Evolutionary conservation across 495 filamentous ascomycete genomes (phyloP).

Genomic region (Neurospora sp.): DNA sequence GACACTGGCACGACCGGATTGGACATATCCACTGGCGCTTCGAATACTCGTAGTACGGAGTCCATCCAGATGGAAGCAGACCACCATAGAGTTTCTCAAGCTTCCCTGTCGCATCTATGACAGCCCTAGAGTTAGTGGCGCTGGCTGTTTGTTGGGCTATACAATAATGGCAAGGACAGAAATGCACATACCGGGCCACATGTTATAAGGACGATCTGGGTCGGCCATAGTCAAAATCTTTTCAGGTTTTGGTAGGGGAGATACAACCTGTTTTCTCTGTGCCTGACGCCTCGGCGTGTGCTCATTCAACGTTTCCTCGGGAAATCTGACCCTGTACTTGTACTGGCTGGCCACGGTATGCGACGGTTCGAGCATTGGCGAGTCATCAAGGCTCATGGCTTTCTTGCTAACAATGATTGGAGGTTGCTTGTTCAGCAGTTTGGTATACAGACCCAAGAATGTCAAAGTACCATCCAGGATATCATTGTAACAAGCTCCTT

Average conservation of each 20-base stretch:
- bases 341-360: not conserved
- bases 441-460: constrained; percentile 8
- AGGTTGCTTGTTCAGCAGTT: constrained; percentile 1
- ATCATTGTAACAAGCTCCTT: constrained; percentile 10
- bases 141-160: not conserved
- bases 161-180: not conserved
- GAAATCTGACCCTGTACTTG: not conserved
- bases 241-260: not conserved
- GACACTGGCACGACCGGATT: not conserved
- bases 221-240: constrained; percentile 8
- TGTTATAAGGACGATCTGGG: constrained; percentile 17
- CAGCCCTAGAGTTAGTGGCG: not conserved
- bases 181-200: constrained; percentile 17
- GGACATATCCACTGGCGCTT: not conserved
- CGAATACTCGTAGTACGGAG: not conserved
- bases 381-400: constrained; percentile 3
- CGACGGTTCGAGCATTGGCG: constrained; percentile 5
- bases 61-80: constrained; percentile 14
- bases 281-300: not conserved
- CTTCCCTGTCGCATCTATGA: constrained; percentile 3
- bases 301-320: not conserved
- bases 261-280: not conserved
- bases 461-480: constrained; percentile 20
- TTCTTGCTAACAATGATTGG: constrained; percentile 9
- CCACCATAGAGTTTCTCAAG: constrained; percentile 4